These are phyloP conservation scores for Hygrophorus russula DNA, from an alignment of 768 basidiomycete genomes.

Conservation along the genomic window DNA sequence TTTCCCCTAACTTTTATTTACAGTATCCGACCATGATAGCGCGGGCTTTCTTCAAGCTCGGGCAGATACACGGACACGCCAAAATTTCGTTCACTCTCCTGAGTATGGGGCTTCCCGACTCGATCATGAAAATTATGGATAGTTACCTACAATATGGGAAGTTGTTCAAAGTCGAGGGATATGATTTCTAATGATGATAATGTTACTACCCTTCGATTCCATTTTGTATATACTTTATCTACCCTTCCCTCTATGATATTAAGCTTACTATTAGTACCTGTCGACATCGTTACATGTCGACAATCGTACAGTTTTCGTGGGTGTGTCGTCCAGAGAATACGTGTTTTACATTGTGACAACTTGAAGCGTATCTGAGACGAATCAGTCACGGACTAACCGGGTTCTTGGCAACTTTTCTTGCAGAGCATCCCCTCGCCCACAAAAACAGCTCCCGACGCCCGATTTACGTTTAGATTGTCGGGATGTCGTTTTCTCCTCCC, in stretches of 20 bases:
- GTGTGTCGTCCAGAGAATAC: too few relatives aligned
- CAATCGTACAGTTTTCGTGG: too few relatives aligned
- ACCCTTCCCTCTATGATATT: too few relatives aligned
- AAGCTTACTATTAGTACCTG: too few relatives aligned
- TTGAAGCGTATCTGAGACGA: too few relatives aligned
- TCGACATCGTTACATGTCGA: too few relatives aligned
- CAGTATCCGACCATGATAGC: slow-evolving; percentile 90
- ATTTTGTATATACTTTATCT: neutral
- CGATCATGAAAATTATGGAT: slow-evolving; percentile 88
- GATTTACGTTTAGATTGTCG: neutral
- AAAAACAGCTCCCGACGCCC: neutral
- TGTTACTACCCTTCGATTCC: neutral
- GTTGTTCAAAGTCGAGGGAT: slow-evolving; percentile 81
- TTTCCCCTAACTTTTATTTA: slow-evolving; percentile 9
- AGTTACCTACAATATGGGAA: slow-evolving; percentile 83
- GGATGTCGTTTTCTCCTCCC: slow-evolving; percentile 42
- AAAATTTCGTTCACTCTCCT: slow-evolving; percentile 90
- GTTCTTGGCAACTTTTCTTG: too few relatives aligned
- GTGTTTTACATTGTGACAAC: too few relatives aligned
- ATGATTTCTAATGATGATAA: slow-evolving; percentile 46
- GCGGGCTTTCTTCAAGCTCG: slow-evolving; percentile 85
- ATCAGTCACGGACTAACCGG: too few relatives aligned
- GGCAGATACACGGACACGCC: slow-evolving; percentile 83
- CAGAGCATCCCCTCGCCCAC: neutral
- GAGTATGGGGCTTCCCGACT: slow-evolving; percentile 88